Evolutionary conservation across 306 rosid genomes (phyloP).

Genomic region (Nissolia schottii): DNA sequence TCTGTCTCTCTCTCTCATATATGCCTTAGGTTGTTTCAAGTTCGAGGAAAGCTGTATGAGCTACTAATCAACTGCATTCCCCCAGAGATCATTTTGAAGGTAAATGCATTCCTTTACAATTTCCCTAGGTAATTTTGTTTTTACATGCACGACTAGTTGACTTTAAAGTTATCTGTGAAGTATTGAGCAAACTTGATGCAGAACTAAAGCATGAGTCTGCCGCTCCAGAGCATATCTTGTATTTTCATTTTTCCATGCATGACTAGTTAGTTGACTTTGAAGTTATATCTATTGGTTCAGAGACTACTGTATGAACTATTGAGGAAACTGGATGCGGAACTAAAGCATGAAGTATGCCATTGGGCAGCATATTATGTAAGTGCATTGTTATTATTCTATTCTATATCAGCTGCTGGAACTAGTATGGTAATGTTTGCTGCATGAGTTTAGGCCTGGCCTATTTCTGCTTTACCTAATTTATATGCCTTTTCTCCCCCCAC

Average conservation of each 20-base stretch:
- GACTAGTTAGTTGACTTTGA: conserved; percentile 10
- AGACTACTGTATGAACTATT: conserved; percentile 75
- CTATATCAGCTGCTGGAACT: neutral
- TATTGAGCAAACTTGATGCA: neutral
- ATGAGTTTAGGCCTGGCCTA: neutral
- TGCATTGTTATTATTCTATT: neutral
- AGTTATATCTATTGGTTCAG: conserved; percentile 41
- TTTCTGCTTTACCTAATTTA: neutral
- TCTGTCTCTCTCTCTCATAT: neutral
- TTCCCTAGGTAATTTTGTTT: neutral
- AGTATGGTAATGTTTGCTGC: neutral
- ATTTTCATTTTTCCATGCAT: neutral
- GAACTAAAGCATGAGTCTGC: neutral
- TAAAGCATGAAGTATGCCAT: conserved; percentile 93
- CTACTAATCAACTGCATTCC: conserved; percentile 90
- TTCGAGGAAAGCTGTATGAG: conserved; percentile 89
- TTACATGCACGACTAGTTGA: too few relatives aligned
- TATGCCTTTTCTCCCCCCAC: too few relatives aligned
- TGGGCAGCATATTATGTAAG: conserved; percentile 99
- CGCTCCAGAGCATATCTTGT: neutral
- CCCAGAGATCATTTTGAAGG: conserved; percentile 90
- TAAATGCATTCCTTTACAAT: conserved; percentile 18
- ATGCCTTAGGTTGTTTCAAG: conserved; percentile 63
- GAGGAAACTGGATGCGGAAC: conserved; percentile 81
- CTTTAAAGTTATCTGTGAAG: neutral